These are phyloP conservation scores for Pichia insulana DNA, from an alignment of 805 yeast species.

Conservation along the genomic window DNA sequence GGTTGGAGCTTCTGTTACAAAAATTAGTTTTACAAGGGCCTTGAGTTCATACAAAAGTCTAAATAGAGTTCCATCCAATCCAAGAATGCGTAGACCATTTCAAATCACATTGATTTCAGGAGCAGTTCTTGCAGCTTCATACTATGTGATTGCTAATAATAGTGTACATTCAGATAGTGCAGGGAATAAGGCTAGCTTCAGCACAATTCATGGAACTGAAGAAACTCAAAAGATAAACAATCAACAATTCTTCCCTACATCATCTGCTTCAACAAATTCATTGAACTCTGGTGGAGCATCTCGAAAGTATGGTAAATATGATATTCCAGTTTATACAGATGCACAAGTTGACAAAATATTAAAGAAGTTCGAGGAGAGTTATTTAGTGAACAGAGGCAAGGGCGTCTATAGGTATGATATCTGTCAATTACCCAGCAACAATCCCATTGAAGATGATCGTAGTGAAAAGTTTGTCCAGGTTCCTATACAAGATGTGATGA, in stretches of 20 bases:
- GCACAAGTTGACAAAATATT: constrained; percentile 64
- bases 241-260: constrained; percentile 31
- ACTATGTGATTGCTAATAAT: constrained; percentile 23
- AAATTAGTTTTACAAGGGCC: neutral
- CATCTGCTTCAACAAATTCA: constrained; percentile 29
- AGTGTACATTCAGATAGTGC: constrained; percentile 25
- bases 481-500: constrained; percentile 54
- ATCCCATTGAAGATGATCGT: constrained; percentile 91
- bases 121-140: constrained; percentile 26
- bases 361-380: constrained; percentile 72
- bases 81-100: constrained; percentile 24
- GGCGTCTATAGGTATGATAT: constrained; percentile 87
- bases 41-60: constrained; percentile 4
- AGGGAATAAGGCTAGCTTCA: constrained; percentile 5
- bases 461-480: constrained; percentile 74
- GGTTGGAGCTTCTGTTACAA: neutral
- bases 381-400: constrained; percentile 68
- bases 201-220: neutral
- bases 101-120: constrained; percentile 27
- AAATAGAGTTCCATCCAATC: constrained; percentile 4
- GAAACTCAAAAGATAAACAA: constrained; percentile 1
- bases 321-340: constrained; percentile 49
- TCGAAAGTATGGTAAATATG: constrained; percentile 37
- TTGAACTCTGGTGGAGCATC: constrained; percentile 35
- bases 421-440: constrained; percentile 82